Evolutionary conservation across 352 stramenopile genomes (phyloP), one percentile per base, ranked within the genome.

Genomic region (Albugo candida): DNA sequence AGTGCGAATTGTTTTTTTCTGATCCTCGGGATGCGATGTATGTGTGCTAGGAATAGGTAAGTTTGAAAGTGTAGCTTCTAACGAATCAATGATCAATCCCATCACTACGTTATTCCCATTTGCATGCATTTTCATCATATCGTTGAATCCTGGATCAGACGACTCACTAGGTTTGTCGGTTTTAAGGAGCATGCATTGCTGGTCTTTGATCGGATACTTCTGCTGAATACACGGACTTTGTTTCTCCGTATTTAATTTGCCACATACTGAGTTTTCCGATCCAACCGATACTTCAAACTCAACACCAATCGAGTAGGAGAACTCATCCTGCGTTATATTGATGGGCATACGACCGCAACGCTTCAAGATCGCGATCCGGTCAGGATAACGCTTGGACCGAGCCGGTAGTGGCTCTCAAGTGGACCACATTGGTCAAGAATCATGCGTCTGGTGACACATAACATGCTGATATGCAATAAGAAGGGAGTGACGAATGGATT

Each of bases 361-460:
- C 53, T 43, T 8, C 18, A 41, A 47, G 48, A 45, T 39, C 17
- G 58, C 61, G 21, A 63, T 48, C 21, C 42, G 53, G 24, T 31
- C 24, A 31, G 24, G 24, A 8, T 31, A 31, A 3, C 24, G 8
- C 8, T 8, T 31, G 8, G 24, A 31, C 24, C 24, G 24, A 31
- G 24, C 24, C 24, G 24, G 24, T 31, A 31, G 3, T 31, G 8
- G 38, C 49, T 2, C 50, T 84, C 19, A 66, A 57, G 49, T 84
- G 84, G 52, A 81, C 66, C 36, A 57, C 67, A 14, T 83, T 70
- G 1, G 75, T 87, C 11, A 72, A 87, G 54, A 84, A 53, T 35
- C 49, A 94, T 94, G 81, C 77, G 81, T 31, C 68, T 96, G 21
- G 88, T 96, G 58, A 96, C 87, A 27, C 86, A 97, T 65, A 97